Evolutionary conservation across 2,329 filamentous ascomycete genomes (phyloP), one percentile per base, ranked within the genome.

Genomic region (Sarocladiaceae sp.): DNA sequence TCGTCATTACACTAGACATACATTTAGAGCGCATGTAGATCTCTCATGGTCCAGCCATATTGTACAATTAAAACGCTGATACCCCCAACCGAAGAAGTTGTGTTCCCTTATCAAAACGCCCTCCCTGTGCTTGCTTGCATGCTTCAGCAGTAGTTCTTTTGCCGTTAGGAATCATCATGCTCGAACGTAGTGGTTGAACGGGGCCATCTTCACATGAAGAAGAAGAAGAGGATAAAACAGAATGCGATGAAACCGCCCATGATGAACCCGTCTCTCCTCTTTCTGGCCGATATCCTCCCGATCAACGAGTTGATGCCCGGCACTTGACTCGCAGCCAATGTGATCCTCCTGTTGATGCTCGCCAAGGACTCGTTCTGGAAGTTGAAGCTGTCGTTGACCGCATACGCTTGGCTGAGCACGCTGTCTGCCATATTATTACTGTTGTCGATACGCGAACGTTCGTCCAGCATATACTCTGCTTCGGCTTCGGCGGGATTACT

Each of bases 391-490:
- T 97, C 91, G 66, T 96, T 95, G 51, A 97, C 90, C 11, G 93
- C 92, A 71, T 99, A 99, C 7, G 94, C 94, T 74, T 97, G 94
- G 65, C 87, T 92, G 54, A 99, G 77, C 29, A 99, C 91, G 56
- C 83, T 88, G 68, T 99, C 94, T 46, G 90, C 87, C 76, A 96
- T 85, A 60, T 83, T 87, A 70, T 97, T 88, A 63, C 89, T 95
- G 66, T 90, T 87, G 65, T 99, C 94, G 64, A 99, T 83, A 57
- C 88, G 82, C 56, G 78, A 75, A 50, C 94, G 82, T 78, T 99
- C 94, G 61, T 89, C 87, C 25, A 99, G 80, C 92, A 99, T 97
- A 75, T 97, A 99, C 55, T 99, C 93, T 44, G 90, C 90, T 72
- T 97, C 94, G 52, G 86, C 88, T 2, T 84, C 84, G 60, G 83